A percentile compares a stretch with the other conserved stretches of the same genome.
Conservation (phyloP, 1,284 basidiomycete genomes). For the Thelephora terrestris region DNA sequence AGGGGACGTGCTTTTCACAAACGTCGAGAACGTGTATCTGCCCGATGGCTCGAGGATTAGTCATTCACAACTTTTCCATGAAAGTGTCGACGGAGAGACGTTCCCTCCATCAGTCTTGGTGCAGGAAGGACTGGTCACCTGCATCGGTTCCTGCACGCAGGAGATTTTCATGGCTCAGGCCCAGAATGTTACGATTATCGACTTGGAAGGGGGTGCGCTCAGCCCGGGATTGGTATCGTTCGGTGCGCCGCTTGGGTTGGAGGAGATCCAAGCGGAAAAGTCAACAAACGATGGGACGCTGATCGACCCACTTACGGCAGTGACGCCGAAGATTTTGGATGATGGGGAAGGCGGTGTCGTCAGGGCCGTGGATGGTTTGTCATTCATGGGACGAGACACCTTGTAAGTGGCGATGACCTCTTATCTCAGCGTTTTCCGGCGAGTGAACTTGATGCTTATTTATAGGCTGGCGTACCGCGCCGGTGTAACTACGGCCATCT, state of each 20-base stretch:
- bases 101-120: conserved; percentile 22
- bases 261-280: conserved; percentile 31
- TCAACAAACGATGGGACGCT: conserved; percentile 36
- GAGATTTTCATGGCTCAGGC: conserved; percentile 1
- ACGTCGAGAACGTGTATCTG: conserved; percentile 39
- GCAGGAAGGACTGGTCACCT: conserved; percentile 32
- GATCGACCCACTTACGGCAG: conserved; percentile 37
- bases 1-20: conserved; percentile 43
- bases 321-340: conserved; percentile 27
- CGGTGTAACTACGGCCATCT: conserved; percentile 29
- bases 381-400: conserved; percentile 62
- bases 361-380: conserved; percentile 66
- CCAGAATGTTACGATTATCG: conserved; percentile 20
- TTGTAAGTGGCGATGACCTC: conserved; percentile 40
- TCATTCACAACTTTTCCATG: neutral
- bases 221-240: conserved; percentile 28
- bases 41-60: neutral
- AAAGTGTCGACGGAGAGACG: neutral
- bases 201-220: conserved; percentile 34
- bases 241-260: conserved; percentile 26
- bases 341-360: conserved; percentile 43
- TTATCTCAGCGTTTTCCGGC: neutral
- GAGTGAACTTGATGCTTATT: conserved; percentile 3
- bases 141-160: conserved; percentile 15
- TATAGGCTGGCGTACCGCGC: conserved; percentile 26